These are phyloP conservation scores for Hymenoscyphus salicellus DNA, from an alignment of 2,329 filamentous ascomycete species.

Conservation along the genomic window DNA sequence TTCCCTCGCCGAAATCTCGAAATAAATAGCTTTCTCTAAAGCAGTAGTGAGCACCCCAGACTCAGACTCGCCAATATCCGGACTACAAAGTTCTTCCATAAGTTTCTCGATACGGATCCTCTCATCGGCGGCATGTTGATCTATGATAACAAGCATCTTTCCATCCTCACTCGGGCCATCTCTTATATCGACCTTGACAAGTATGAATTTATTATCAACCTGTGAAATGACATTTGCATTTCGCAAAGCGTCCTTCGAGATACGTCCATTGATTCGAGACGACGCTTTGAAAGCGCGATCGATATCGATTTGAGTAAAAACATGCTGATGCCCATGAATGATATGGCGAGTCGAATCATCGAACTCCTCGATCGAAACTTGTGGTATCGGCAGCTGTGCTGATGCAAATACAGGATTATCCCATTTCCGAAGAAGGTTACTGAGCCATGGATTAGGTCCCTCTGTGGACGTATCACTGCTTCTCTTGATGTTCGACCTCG, in stretches of 20 bases:
- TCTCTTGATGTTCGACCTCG: neutral
- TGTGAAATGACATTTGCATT: constrained; percentile 70
- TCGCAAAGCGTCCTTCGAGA: constrained; percentile 62
- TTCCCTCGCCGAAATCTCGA: constrained; percentile 64
- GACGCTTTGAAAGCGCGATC: constrained; percentile 31
- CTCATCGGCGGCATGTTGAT: constrained; percentile 95
- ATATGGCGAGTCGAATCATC: constrained; percentile 22
- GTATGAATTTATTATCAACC: constrained; percentile 85
- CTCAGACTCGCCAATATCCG: neutral
- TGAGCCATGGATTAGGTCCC: constrained; percentile 52
- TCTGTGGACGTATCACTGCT: constrained; percentile 30
- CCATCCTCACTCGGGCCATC: constrained; percentile 12
- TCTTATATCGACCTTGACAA: constrained; percentile 50
- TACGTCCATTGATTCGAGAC: constrained; percentile 39
- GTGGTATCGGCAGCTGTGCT: constrained; percentile 46
- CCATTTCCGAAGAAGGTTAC: constrained; percentile 62
- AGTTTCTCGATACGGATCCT: constrained; percentile 75
- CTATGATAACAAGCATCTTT: constrained; percentile 66
- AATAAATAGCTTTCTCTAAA: constrained; percentile 55
- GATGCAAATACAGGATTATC: constrained; percentile 71
- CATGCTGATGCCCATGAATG: constrained; percentile 25
- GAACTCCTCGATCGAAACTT: constrained; percentile 37
- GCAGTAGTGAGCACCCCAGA: constrained; percentile 36
- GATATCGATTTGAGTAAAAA: constrained; percentile 33
- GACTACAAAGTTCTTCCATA: constrained; percentile 53